Evolutionary conservation across 139 green algal species (phyloP).

Genomic region (Chlamydomonas sphaeroides): DNA sequence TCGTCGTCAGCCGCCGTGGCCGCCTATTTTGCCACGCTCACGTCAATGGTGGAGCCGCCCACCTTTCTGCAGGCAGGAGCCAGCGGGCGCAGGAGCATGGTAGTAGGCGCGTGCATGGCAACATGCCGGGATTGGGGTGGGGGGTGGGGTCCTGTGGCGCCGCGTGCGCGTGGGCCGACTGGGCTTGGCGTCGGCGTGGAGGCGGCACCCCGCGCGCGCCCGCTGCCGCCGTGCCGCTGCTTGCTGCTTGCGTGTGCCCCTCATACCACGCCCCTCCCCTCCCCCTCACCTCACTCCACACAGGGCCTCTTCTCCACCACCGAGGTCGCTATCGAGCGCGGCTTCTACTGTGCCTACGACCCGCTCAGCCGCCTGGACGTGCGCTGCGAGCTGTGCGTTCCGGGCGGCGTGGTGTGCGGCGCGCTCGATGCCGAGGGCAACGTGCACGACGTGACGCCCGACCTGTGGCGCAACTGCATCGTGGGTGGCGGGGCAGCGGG

Average conservation of each 20-base stretch:
- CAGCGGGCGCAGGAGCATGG: no score
- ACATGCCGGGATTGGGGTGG: no score
- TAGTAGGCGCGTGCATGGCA: no score
- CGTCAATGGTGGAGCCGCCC: slow-evolving; percentile 44
- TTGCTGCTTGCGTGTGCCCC: no score
- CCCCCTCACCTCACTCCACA: no score
- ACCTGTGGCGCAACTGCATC: slow-evolving; percentile 55
- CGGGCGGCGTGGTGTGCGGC: slow-evolving; percentile 53
- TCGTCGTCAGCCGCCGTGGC: slow-evolving; percentile 60
- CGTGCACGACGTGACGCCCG: slow-evolving; percentile 56
- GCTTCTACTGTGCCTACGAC: slow-evolving; percentile 79
- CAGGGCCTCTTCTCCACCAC: slow-evolving; percentile 57
- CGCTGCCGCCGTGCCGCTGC: no score
- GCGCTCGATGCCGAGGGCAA: slow-evolving; percentile 54
- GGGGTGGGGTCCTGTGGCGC: no score
- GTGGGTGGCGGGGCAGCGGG: background rate
- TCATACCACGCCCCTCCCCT: no score
- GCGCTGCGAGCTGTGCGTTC: slow-evolving; percentile 68
- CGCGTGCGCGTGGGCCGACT: no score
- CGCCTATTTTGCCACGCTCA: slow-evolving; percentile 72
- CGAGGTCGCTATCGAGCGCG: slow-evolving; percentile 62
- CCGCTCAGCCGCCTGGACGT: slow-evolving; percentile 68
- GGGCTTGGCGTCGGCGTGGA: no score
- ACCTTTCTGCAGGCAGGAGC: slow-evolving; percentile 50
- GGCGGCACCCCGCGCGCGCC: no score